Percentiles rank a stretch among this genome's conserved stretches.
Evolutionary conservation across 192 early-diverging fungal genomes (phyloP).

Genomic region (Funneliformis mosseae): DNA sequence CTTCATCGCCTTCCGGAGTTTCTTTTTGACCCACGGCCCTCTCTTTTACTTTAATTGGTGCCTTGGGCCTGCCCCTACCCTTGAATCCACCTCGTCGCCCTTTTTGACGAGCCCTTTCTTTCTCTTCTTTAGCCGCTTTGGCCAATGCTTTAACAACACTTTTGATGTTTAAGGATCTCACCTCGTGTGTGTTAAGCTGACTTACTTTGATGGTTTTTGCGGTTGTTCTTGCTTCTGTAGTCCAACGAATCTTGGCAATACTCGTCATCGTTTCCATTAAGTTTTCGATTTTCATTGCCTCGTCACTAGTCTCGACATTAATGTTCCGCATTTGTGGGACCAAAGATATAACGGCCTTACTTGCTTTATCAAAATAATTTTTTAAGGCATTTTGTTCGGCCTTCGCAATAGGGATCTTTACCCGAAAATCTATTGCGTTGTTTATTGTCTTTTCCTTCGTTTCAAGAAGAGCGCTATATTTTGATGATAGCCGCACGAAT

Average conservation of each 20-base stretch:
- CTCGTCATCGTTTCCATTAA: neutral
- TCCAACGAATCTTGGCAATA: too few species aligned
- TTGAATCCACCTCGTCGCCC: neutral
- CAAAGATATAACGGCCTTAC: neutral
- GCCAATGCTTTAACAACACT: neutral
- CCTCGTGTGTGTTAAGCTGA: neutral
- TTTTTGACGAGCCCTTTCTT: neutral
- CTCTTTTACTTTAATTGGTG: neutral
- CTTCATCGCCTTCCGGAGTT: neutral
- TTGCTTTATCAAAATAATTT: neutral
- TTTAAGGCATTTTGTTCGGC: neutral
- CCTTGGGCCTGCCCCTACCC: neutral
- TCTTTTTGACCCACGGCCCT: neutral
- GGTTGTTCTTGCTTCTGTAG: neutral
- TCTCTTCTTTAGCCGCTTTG: neutral
- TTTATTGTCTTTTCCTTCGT: neutral
- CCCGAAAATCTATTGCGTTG: neutral
- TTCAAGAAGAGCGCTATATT: neutral
- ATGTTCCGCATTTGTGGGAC: neutral
- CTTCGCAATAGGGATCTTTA: neutral
- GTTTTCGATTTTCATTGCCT: neutral
- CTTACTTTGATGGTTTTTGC: neutral
- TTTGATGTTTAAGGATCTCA: neutral
- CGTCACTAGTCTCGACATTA: neutral
- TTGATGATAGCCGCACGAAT: slow-evolving; percentile 2